Conservation (phyloP, 768 basidiomycete species). For the Dacryopinax spathularia region DNA sequence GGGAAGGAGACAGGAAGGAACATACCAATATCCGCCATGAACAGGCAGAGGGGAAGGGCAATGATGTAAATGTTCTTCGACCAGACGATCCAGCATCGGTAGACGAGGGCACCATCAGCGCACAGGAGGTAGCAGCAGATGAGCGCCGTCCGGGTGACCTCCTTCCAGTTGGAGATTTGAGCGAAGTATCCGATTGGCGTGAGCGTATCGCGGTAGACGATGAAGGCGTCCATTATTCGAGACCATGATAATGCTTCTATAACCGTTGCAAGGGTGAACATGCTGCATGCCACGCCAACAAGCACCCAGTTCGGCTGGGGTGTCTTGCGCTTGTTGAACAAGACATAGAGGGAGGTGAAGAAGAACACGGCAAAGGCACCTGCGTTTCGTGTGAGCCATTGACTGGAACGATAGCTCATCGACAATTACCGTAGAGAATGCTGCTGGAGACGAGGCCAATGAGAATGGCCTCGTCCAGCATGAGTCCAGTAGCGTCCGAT, state of each 20-base stretch:
- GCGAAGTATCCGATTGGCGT: neutral
- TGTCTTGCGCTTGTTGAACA: neutral
- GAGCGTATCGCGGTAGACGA: no score
- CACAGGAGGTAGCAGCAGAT: neutral
- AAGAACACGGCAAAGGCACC: neutral
- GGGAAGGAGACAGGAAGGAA: neutral
- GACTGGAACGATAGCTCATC: no score
- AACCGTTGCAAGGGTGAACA: neutral
- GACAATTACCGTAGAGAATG: no score
- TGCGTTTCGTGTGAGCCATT: no score
- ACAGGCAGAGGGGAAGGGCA: neutral
- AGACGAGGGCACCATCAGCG: neutral
- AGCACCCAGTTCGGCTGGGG: neutral
- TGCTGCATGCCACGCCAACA: neutral
- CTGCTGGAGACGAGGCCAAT: no score
- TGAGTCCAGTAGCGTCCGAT: no score
- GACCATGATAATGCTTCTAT: neutral
- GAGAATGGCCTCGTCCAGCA: no score
- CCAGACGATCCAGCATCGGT: neutral
- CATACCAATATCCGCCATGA: neutral
- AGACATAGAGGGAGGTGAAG: neutral
- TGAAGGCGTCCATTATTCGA: neutral
- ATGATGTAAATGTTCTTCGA: neutral
- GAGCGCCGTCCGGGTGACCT: neutral
- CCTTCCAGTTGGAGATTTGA: neutral